Percentiles rank a stretch among this genome's conserved stretches.
Conservation (phyloP, 2,329 filamentous ascomycete species). For the Boeremia exigua region DNA sequence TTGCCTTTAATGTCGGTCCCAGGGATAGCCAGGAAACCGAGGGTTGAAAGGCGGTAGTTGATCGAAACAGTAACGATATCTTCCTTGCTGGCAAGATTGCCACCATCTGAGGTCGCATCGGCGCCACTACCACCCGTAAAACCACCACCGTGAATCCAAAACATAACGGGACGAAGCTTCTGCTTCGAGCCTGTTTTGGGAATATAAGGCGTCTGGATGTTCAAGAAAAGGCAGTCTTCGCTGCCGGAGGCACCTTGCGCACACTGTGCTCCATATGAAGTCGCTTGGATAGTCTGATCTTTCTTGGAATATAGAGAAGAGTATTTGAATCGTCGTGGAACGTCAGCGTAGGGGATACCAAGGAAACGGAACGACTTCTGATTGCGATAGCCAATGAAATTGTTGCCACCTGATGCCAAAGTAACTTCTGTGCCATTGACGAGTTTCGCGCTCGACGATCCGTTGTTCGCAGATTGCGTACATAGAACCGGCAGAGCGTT, state of each 20-base stretch:
- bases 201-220: constrained; percentile 41
- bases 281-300: constrained; percentile 55
- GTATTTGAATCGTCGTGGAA: constrained; percentile 54
- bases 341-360: constrained; percentile 56
- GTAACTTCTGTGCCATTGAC: constrained; percentile 43
- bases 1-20: constrained; percentile 43
- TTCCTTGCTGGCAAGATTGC: constrained; percentile 62
- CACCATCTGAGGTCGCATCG: constrained; percentile 57
- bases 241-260: constrained; percentile 49
- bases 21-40: constrained; percentile 17
- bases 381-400: constrained; percentile 59
- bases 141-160: constrained; percentile 69
- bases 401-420: constrained; percentile 53
- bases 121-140: constrained; percentile 62
- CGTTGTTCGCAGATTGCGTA: constrained; percentile 56
- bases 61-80: constrained; percentile 62
- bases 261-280: constrained; percentile 55
- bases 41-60: constrained; percentile 27
- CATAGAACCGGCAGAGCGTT: constrained; percentile 57
- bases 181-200: constrained; percentile 47
- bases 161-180: constrained; percentile 40
- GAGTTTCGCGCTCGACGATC: constrained; percentile 29
- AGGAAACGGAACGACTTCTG: constrained; percentile 57
- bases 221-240: constrained; percentile 33
- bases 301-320: constrained; percentile 54